Conservation (phyloP, 768 basidiomycete species). For the Naganishia onofrii region DNA sequence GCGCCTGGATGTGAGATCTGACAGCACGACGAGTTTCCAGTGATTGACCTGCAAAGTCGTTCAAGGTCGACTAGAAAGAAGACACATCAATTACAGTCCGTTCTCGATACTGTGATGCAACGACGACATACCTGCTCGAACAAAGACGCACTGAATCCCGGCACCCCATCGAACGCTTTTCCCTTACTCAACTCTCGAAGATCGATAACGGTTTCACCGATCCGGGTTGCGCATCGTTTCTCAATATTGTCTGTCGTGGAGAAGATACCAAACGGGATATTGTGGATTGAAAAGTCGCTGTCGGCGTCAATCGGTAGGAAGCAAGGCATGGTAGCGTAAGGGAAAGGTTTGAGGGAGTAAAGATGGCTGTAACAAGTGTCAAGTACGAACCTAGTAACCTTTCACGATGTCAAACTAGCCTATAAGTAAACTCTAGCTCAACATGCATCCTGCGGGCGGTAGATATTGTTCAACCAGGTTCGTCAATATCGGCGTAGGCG, state of each 20-base stretch:
- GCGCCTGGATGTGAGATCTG: slow-evolving; percentile 20
- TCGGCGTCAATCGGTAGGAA: slow-evolving; percentile 22
- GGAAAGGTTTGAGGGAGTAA: background rate
- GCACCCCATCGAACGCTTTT: slow-evolving; percentile 1
- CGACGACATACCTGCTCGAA: background rate
- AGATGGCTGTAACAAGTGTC: background rate
- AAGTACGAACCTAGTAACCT: background rate
- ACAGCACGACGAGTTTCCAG: slow-evolving; percentile 11
- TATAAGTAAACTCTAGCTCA: too few relatives aligned
- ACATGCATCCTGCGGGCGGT: too few relatives aligned
- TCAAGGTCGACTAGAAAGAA: slow-evolving; percentile 15
- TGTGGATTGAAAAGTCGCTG: slow-evolving; percentile 34
- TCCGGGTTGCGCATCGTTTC: slow-evolving; percentile 22
- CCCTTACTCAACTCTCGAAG: slow-evolving; percentile 11
- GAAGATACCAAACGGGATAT: slow-evolving; percentile 36
- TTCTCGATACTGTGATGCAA: background rate
- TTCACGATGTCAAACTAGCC: too few relatives aligned
- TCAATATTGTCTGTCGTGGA: background rate
- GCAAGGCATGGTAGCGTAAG: slow-evolving; percentile 17
- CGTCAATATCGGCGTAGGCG: too few relatives aligned
- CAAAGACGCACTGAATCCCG: background rate
- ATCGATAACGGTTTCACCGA: slow-evolving; percentile 34
- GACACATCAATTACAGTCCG: background rate
- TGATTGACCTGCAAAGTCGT: slow-evolving; percentile 28
- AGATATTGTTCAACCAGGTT: too few relatives aligned